These are phyloP conservation scores for Sphagnum contortum DNA, from an alignment of 225 moss, liverwort and hornwort species.

Conservation along the genomic window DNA sequence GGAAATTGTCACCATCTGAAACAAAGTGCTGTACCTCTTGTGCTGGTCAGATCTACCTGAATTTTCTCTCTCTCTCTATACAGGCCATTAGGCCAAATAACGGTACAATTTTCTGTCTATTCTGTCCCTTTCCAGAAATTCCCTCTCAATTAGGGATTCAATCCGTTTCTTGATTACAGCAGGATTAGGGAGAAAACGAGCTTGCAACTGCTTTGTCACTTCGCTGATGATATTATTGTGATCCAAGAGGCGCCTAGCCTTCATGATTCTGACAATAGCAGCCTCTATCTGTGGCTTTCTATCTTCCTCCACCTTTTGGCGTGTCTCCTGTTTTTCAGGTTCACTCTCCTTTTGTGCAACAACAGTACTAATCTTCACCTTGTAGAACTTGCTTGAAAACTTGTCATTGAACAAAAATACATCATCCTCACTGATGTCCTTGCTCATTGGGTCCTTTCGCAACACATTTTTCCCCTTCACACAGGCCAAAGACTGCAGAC, in stretches of 20 bases:
- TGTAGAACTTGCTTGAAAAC: conserved; percentile 57
- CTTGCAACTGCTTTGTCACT: conserved; percentile 60
- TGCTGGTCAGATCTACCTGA: neutral
- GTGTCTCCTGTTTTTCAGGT: conserved; percentile 60
- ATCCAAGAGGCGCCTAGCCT: conserved; percentile 52
- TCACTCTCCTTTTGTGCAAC: conserved; percentile 64
- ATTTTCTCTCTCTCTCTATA: conserved; percentile 4
- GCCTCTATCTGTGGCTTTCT: conserved; percentile 64
- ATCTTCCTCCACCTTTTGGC: conserved; percentile 59
- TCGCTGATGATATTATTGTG: conserved; percentile 63
- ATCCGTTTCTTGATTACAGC: conserved; percentile 64
- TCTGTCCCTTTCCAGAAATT: conserved; percentile 61
- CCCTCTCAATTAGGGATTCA: conserved; percentile 56
- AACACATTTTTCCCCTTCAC: conserved; percentile 59
- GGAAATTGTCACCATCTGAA: neutral
- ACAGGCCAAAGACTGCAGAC: conserved; percentile 49
- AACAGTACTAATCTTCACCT: conserved; percentile 58
- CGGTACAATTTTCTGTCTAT: conserved; percentile 51
- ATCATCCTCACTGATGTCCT: conserved; percentile 53
- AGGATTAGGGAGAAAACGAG: conserved; percentile 56
- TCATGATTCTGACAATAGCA: conserved; percentile 61
- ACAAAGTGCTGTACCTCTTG: neutral
- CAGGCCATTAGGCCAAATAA: conserved; percentile 42
- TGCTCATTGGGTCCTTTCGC: conserved; percentile 63
- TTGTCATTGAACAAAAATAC: conserved; percentile 47